Evolutionary conservation across 1,284 basidiomycete genomes (phyloP), one percentile per base, ranked within the genome.

Genomic region (Cerrena zonata): DNA sequence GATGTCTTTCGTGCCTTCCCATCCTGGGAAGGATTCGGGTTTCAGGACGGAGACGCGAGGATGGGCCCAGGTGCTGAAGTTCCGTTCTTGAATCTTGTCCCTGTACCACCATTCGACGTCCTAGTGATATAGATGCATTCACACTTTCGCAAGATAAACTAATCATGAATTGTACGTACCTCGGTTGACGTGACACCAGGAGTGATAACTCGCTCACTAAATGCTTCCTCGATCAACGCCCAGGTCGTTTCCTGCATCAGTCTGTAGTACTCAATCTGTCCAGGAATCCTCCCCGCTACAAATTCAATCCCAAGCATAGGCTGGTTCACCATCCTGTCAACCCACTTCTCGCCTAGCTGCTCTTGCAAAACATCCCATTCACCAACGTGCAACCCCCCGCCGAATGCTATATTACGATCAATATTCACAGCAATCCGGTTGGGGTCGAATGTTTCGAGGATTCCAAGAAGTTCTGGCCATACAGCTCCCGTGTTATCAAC

Each of bases 61-160:
- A 49, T 78, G 77, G 56, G 73, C 75, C 77, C 77, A 79, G 19
- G 76, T 79, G 10, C 74, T 69, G 18, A 76, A 66, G 54, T 77
- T 77, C 22, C 68, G 63, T 27, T 62, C 63, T 55, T 73, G 73
- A 69, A 80, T 79, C 58, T 73, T 72, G 52, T 77, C 76, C 24
- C 75, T 67, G 60, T 76, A 78, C 75, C 74, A 78, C 77, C 77
- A 79, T 53, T 72, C 69, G 18, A 80, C 60, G 56, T 80, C 77
- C 74, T 75, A 23, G 12, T 11, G 11, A 5, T 7, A 23, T 3
- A 22, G 41, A 22, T 43, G n/a, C 4, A 15, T 15, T 22, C 5
- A 22, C 5, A 44, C 41, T n/a, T 5, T 39, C 37, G 13, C n/a
- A 4, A 47, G 27, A 23, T 39, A 43, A 48, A 19, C 25, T 15